phyloP scores from a whole-genome alignment of 2,329 filamentous ascomycete genomes.

The Cytospora schulzeri region DNA sequence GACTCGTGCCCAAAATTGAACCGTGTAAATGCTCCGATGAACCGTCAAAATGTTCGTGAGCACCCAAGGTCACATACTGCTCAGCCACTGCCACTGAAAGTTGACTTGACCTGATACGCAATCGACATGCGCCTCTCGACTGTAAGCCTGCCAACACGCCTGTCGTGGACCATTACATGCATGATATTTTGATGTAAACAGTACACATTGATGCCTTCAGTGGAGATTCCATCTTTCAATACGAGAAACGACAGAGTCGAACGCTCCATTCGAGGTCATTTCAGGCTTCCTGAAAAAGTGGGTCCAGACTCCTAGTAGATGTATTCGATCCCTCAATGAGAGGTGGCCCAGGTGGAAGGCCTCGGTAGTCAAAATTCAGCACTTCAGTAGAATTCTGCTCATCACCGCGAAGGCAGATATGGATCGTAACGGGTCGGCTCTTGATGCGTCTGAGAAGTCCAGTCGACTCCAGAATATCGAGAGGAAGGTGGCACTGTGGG shows the following conservation, averaged over 20 bases:
- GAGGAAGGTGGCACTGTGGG: conserved; percentile 13
- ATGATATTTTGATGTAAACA: neutral
- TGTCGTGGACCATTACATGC: neutral
- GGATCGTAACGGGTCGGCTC: conserved; percentile 22
- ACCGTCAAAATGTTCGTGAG: neutral
- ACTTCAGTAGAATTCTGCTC: neutral
- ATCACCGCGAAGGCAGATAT: conserved; percentile 11
- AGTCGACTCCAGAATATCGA: conserved; percentile 13
- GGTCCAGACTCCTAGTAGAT: neutral
- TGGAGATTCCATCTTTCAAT: neutral
- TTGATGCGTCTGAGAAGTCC: conserved; percentile 2
- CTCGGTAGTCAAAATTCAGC: neutral
- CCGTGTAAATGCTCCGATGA: neutral
- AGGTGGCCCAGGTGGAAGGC: neutral
- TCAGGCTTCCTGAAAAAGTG: neutral
- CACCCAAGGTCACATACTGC: neutral
- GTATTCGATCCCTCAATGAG: neutral
- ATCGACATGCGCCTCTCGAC: neutral
- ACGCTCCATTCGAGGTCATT: neutral
- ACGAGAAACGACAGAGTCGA: neutral
- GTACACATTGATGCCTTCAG: neutral
- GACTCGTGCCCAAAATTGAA: neutral
- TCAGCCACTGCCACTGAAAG: neutral
- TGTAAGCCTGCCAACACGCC: neutral
- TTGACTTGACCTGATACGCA: neutral